Base-by-base conservation (phyloP, 2,329 filamentous ascomycete species). In the Fusarium lateritium region DNA sequence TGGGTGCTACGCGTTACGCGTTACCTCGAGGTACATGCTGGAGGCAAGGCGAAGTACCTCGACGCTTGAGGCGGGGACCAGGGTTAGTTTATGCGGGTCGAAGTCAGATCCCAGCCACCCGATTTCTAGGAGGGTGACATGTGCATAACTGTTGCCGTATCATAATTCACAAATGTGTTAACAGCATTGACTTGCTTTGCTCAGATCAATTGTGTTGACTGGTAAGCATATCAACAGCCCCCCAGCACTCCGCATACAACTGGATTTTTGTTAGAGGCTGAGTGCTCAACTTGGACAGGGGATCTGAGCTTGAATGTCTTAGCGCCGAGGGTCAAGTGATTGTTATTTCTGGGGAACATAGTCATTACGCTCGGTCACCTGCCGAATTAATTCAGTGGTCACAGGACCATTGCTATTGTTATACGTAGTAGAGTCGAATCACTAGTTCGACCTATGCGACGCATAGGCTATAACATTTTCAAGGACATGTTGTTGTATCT, bases 281-380 rank as follows among this genome's bases (percentile, higher is more conserved):
- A 24, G 33, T 43, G 19, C 19, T 33, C 17, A 40, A 21, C 7
- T 24, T 47, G 17, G 13, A 28, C n/a, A 28, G 28, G 43, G 28
- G 33, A 53, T 19, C 22, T 26, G 28, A 22, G 21, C n/a, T 31
- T 54, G 39, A 26, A 28, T 52, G 49, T 50, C 42, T 69, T 51
- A 38, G 55, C 36, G 24, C 38, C 31, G 13, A 50, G 24, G 49
- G 47, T 67, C 66, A 69, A 69, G 33, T 69, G 65, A 69, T 31
- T 15, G 9, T 11, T 14, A 26, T 44, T 47, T 49, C 38, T 36
- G n/a, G 39, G 36, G 40, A 54, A n/a, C 21, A 40, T n/a, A 61
- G 51, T 66, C 49, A 50, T 31, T 36, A 31, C 21, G 33, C 15
- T 57, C 21, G 22, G 44, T 69, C 66, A 69, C 47, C 65, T 62